phyloP scores from a whole-genome alignment of 148 eudicot genomes.

The Limonium bicolor region DNA sequence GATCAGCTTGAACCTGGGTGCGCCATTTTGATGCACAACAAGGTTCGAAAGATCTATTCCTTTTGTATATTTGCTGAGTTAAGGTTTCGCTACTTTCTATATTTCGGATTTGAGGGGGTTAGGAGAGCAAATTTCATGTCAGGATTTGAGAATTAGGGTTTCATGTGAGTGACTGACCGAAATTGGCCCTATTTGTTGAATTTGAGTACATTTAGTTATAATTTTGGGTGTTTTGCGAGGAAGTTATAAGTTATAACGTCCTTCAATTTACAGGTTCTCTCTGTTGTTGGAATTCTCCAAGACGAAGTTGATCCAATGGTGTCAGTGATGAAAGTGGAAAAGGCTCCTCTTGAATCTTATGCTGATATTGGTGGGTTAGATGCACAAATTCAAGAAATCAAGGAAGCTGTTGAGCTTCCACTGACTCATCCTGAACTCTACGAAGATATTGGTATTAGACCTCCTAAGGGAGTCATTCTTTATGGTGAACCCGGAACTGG shows the following conservation, averaged over 20 bases:
- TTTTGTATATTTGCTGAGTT: conserved; percentile 1
- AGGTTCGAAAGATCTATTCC: conserved; percentile 28
- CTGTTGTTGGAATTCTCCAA: conserved; percentile 97
- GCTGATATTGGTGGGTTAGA: conserved; percentile 98
- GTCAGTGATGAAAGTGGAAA: conserved; percentile 98
- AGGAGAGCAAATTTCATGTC: not conserved
- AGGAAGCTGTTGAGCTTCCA: conserved; percentile 97
- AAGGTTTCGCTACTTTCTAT: no score
- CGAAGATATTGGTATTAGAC: conserved; percentile 96
- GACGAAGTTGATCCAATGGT: conserved; percentile 99
- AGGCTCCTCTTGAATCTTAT: conserved; percentile 93
- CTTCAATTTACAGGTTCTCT: conserved; percentile 53
- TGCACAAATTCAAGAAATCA: conserved; percentile 96
- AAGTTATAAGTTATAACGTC: not conserved
- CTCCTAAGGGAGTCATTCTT: conserved; percentile 95
- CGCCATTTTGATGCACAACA: conserved; percentile 88
- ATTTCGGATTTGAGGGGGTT: no score
- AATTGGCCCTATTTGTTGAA: no score
- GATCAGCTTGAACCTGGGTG: conserved; percentile 97
- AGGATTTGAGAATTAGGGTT: conserved; percentile 13
- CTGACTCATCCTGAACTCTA: conserved; percentile 93
- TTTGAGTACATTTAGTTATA: no score
- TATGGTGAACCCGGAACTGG: conserved; percentile 99
- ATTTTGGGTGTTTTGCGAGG: not conserved
- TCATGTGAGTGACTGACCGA: no score